phyloP scores from a whole-genome alignment of 2,329 filamentous ascomycete species.

The Paraconiothyrium sp. region DNA sequence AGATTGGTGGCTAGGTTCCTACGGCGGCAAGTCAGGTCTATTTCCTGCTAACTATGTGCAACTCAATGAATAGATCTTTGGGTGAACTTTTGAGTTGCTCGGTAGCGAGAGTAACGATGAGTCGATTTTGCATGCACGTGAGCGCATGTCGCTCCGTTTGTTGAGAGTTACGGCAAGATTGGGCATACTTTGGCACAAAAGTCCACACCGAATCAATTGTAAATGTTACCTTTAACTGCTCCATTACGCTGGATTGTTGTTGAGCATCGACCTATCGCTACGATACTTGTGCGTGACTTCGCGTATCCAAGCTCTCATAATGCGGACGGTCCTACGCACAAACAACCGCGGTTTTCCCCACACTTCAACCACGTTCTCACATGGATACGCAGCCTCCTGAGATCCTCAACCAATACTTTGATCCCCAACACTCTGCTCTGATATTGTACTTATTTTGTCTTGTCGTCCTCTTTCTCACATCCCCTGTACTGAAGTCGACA shows the following conservation, averaged over 20 bases:
- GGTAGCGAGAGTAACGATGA: neutral
- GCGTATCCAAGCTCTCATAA: neutral
- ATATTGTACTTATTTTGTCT: neutral
- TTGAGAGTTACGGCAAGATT: neutral
- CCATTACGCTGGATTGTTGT: neutral
- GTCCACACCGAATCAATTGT: slow-evolving; percentile 3
- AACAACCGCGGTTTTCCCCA: neutral
- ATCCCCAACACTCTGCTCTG: neutral
- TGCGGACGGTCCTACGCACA: neutral
- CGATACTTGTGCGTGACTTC: neutral
- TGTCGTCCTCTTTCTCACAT: neutral
- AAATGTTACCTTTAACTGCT: neutral
- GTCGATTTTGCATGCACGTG: slow-evolving; percentile 4
- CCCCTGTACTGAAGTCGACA: neutral
- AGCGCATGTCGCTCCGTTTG: slow-evolving; percentile 2
- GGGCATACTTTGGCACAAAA: slow-evolving; percentile 7
- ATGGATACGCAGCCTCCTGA: neutral
- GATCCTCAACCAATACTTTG: neutral
- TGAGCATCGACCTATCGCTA: neutral
- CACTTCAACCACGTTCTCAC: neutral
- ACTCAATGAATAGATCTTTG: slow-evolving; percentile 52
- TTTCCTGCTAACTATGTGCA: slow-evolving; percentile 71
- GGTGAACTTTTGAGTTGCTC: neutral
- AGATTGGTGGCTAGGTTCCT: slow-evolving; percentile 97
- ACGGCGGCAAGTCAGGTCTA: slow-evolving; percentile 79